Base-by-base conservation (phyloP, 129 eudicot genomes). In the Artemisia argyi region DNA sequence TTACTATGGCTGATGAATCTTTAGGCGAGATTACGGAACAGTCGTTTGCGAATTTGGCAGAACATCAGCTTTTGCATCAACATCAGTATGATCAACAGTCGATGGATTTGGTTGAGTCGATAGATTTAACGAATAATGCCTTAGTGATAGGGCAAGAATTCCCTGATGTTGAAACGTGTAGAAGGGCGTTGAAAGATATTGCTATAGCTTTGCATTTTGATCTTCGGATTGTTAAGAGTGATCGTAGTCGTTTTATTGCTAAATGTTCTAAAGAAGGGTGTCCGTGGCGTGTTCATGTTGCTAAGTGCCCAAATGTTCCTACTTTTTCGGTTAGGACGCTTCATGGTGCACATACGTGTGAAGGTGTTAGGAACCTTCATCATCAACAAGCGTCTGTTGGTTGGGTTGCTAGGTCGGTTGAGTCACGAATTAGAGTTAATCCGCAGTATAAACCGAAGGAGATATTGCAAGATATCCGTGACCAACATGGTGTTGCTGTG, bases 231-330 rank as follows among this genome's bases (percentile, higher is more conserved):
- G 97, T 95, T 14, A 95, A 95, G 73, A 90, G 97, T 0, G 99
- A 95, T 61, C 88, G 99, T n/a, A 91, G 97, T 72, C 85, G 99
- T 11, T 95, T 95, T 71, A 95, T 95, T 30, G 99, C 99, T 20
- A 90, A 88, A 68, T 95, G 99, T 59, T 90, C 99, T 1, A 95
- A 85, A 78, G 97, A 88, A 68, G 99, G 99, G 12, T 95, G 99
- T 68, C 99, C 97, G 0, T 95, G 99, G 99, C 99, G 99, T 18
- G 90, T 95, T 61, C 99, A 95, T 75, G 97, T 85, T 56, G 97
- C 99, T 0, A 95, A 95, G 76, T 81, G 88, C 61, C 91, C 97
- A 0, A 94, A 94, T 19, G 96, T 91, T 46, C 84, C 97, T 0
- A 95, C 97, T n/a, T 95, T 95, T 80, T 74, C 97, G 0, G 55